Conservation (phyloP, 352 stramenopile species). For the Globisporangium radiosum region DNA sequence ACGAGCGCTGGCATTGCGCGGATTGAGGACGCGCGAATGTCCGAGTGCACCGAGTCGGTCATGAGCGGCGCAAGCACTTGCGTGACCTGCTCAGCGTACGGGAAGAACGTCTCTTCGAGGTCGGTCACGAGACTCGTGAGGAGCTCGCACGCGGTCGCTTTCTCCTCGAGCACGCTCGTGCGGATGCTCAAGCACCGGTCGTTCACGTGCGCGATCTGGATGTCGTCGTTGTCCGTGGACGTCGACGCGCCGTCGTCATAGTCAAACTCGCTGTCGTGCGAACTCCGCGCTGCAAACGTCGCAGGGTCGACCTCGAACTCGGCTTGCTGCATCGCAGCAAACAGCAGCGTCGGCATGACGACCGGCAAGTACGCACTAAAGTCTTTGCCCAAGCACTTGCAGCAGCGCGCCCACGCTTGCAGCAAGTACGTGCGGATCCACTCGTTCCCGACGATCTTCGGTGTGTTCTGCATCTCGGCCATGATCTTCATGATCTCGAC, state of each 20-base stretch:
- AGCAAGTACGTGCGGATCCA: conserved; percentile 79
- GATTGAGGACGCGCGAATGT: conserved; percentile 78
- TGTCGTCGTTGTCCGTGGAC: conserved; percentile 56
- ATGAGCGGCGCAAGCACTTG: conserved; percentile 74
- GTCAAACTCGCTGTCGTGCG: conserved; percentile 29
- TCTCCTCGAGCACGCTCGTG: conserved; percentile 78
- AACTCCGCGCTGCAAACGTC: conserved; percentile 40
- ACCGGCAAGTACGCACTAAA: conserved; percentile 76
- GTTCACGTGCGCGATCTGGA: conserved; percentile 80
- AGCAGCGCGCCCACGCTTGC: conserved; percentile 73
- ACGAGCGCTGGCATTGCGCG: conserved; percentile 74
- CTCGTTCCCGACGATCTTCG: conserved; percentile 71
- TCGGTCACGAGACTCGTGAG: conserved; percentile 69
- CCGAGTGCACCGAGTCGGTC: conserved; percentile 79
- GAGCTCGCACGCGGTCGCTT: conserved; percentile 76
- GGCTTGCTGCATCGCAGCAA: conserved; percentile 70
- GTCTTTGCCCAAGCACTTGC: conserved; percentile 65
- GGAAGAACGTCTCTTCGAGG: conserved; percentile 82
- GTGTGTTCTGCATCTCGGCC: conserved; percentile 80
- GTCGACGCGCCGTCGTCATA: conserved; percentile 43
- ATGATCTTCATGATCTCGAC: conserved; percentile 80
- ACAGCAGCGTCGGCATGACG: conserved; percentile 78
- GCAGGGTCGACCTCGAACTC: conserved; percentile 78
- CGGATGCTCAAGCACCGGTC: conserved; percentile 79
- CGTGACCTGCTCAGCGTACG: conserved; percentile 81